These are phyloP conservation scores for Saturnispora sanitii DNA, from an alignment of 805 yeast genomes.

Conservation along the genomic window DNA sequence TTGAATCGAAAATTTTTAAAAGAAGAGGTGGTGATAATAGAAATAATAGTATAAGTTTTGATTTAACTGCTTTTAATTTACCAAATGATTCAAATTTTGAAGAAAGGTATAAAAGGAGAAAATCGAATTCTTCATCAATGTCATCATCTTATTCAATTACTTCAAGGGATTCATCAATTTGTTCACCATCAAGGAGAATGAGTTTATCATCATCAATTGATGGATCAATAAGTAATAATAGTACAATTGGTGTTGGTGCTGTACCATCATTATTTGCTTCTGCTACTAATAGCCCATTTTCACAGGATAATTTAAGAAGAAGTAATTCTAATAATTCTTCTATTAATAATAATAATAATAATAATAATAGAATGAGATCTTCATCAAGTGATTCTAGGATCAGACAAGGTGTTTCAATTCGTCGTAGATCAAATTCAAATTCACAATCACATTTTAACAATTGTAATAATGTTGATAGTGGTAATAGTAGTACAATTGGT, in stretches of 20 bases:
- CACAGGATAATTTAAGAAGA: slow-evolving; percentile 3
- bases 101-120: slow-evolving; percentile 17
- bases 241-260: slow-evolving; percentile 8
- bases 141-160: slow-evolving; percentile 18
- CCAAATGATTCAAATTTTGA: slow-evolving; percentile 16
- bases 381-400: slow-evolving; percentile 14
- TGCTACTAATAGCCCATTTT: slow-evolving; percentile 19
- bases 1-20: slow-evolving; percentile 15
- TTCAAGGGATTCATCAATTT: slow-evolving; percentile 22
- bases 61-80: slow-evolving; percentile 23
- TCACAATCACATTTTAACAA: neutral
- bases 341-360: too few relatives aligned
- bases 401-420: slow-evolving; percentile 9
- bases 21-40: slow-evolving; percentile 13
- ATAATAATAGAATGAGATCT: slow-evolving; percentile 13
- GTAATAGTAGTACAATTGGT: slow-evolving; percentile 2
- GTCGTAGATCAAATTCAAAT: slow-evolving; percentile 3
- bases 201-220: slow-evolving; percentile 23
- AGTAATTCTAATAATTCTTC: too few relatives aligned
- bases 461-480: neutral
- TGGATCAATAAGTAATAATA: too few relatives aligned
- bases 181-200: slow-evolving; percentile 21
- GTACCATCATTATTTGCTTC: slow-evolving; percentile 24
- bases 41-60: slow-evolving; percentile 15
- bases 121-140: slow-evolving; percentile 21